Base-by-base conservation (phyloP, 805 yeast species). In the Pichia exigua region DNA sequence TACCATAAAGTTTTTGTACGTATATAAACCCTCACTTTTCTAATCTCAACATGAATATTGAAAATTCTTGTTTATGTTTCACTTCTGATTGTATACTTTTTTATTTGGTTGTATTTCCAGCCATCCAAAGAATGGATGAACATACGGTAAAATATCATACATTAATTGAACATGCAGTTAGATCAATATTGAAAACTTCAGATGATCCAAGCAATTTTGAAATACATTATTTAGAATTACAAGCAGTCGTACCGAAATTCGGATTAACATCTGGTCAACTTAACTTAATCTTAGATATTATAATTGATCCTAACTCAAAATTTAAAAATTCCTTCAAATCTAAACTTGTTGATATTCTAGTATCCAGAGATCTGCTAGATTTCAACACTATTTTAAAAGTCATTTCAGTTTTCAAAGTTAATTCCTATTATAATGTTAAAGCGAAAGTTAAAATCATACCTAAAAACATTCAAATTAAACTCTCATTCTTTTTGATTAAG, bases 231-330 rank as follows among this genome's bases (percentile, higher is more conserved):
- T 22, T 21, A 2, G 42, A 59, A 22, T 47, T 64, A 20, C 12
- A 50, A 10, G 45, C 57, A 17, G 63, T 64, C 3, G 54, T 64
- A 10, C 65, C 65, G 1, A 55, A 48, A 27, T 60, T 61, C 46
- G 69, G 68, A 12, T 27, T 64, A 4, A 53, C 50, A 30, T 43
- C 51, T 3, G 11, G 4, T 0, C 65, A 65, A 32, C 18, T 63
- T 22, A 48, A 56, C 10, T 20, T n/a, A 8, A 9, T 65, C 2
- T 26, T 65, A n/a, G 58, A 62, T 42, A 50, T 59, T 2, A 46
- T 63, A 6, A 35, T 59, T 21, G 56, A 60, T 32, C 26, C 57
- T 1, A 4, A 39, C 6, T 28, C 24, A 54, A 45, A 15, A 17
- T 43, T 11, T 56, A 61, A 43, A 56, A 44, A n/a, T 44, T 21